Percentiles rank a stretch among this genome's conserved stretches.
These are phyloP conservation scores for Gaultheria prostrata DNA, from an alignment of 148 eudicot genomes.

Conservation along the genomic window DNA sequence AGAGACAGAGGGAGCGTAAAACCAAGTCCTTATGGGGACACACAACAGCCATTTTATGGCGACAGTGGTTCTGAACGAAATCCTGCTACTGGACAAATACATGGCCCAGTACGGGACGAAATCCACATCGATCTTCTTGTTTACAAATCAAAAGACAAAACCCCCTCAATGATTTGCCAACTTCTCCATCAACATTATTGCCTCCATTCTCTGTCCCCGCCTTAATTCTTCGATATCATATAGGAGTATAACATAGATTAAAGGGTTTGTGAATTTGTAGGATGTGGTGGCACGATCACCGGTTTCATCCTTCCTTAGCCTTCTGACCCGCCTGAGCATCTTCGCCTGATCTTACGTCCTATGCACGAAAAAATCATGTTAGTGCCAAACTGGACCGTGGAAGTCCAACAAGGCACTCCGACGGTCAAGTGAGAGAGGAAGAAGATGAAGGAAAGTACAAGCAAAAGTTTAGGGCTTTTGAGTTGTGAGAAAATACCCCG, in stretches of 20 bases:
- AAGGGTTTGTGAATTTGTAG: not conserved
- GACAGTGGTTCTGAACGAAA: not conserved
- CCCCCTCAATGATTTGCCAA: not conserved
- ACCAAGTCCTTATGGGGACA: not conserved
- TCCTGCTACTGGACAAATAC: not conserved
- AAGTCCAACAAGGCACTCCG: too few species aligned
- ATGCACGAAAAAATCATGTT: too few species aligned
- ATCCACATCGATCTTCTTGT: constrained; percentile 8
- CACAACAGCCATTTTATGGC: not conserved
- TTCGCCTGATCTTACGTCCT: too few species aligned
- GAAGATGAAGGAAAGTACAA: too few species aligned
- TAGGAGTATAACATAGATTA: not conserved
- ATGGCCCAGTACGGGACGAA: not conserved
- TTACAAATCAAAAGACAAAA: not conserved
- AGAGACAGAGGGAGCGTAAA: not conserved
- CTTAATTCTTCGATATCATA: not conserved
- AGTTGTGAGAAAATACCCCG: too few species aligned
- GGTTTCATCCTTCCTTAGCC: too few species aligned
- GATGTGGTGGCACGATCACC: too few species aligned
- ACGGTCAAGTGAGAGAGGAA: too few species aligned
- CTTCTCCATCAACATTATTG: constrained; percentile 4
- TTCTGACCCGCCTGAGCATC: too few species aligned
- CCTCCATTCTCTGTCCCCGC: not conserved
- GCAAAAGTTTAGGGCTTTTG: too few species aligned
- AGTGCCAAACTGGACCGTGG: too few species aligned